phyloP scores from a whole-genome alignment of 768 basidiomycete species.

The Rubroboletus satanas region DNA sequence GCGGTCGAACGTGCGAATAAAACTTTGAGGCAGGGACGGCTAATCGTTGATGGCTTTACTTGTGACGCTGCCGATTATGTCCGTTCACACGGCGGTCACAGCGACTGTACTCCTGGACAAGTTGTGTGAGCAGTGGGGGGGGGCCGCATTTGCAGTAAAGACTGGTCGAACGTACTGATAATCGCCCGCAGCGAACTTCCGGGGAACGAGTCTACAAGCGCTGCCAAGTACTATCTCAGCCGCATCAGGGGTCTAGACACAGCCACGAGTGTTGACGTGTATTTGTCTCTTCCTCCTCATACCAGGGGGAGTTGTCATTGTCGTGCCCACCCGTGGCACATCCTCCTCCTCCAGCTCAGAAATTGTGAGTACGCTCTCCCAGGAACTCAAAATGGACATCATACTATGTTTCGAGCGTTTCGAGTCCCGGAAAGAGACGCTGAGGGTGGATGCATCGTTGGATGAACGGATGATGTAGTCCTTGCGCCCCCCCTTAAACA shows the following conservation, averaged over 20 bases:
- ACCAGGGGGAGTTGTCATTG: background rate
- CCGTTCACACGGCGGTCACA: conserved; percentile 14
- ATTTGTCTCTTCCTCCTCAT: conserved; percentile 17
- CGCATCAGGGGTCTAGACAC: conserved; percentile 6
- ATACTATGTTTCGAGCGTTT: background rate
- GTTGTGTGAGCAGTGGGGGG: background rate
- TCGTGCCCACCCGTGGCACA: conserved; percentile 16
- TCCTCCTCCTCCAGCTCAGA: conserved; percentile 49
- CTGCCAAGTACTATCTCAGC: background rate
- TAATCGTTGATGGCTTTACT: conserved; percentile 3
- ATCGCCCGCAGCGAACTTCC: background rate
- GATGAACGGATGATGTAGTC: conserved; percentile 20
- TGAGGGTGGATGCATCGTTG: conserved; percentile 22
- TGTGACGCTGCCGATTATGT: conserved; percentile 2
- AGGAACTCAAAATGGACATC: background rate
- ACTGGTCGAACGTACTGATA: background rate
- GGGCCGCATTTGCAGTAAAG: no score
- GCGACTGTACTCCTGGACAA: background rate
- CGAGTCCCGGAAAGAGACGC: background rate
- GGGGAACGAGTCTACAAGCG: background rate
- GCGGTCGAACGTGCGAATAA: background rate
- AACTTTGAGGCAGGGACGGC: background rate
- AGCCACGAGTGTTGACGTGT: conserved; percentile 27
- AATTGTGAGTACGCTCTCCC: conserved; percentile 45
- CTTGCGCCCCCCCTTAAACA: background rate